Conservation (phyloP, 805 yeast genomes). For the Diddensiella santjacobensis region DNA sequence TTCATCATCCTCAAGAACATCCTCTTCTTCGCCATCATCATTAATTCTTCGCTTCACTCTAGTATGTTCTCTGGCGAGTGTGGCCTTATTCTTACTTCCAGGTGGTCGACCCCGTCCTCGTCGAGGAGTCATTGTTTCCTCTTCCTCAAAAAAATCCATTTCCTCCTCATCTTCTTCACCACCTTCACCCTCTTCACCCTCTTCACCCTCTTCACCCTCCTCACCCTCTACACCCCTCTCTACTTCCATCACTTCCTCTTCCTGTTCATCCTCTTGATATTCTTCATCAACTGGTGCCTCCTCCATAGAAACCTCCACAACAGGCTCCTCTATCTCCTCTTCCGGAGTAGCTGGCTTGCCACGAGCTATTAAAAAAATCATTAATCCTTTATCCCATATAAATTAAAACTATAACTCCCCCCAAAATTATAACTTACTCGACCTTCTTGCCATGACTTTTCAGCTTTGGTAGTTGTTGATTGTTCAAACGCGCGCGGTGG, state of each 20-base stretch:
- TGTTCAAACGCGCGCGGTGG: too few relatives aligned
- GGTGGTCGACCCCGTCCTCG: slow-evolving; percentile 34
- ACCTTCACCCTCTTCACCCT: slow-evolving; percentile 11
- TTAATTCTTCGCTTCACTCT: background rate
- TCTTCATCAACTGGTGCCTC: slow-evolving; percentile 13
- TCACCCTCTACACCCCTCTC: slow-evolving; percentile 14
- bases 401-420: too few relatives aligned
- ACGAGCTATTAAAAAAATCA: background rate
- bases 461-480: too few relatives aligned
- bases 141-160: slow-evolving; percentile 25
- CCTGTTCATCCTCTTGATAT: slow-evolving; percentile 17
- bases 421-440: background rate
- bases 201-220: slow-evolving; percentile 13
- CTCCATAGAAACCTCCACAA: background rate
- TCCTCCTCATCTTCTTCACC: slow-evolving; percentile 31
- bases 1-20: slow-evolving; percentile 19
- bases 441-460: background rate
- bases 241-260: slow-evolving; percentile 17
- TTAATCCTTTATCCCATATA: background rate
- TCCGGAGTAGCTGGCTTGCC: background rate
- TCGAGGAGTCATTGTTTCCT: slow-evolving; percentile 21
- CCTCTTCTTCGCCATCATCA: slow-evolving; percentile 16
- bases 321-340: too few relatives aligned
- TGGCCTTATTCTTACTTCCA: slow-evolving; percentile 29
- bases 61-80: slow-evolving; percentile 21